Base-by-base conservation (phyloP, 2,329 filamentous ascomycete genomes). In the Zymoseptoria passerinii region DNA sequence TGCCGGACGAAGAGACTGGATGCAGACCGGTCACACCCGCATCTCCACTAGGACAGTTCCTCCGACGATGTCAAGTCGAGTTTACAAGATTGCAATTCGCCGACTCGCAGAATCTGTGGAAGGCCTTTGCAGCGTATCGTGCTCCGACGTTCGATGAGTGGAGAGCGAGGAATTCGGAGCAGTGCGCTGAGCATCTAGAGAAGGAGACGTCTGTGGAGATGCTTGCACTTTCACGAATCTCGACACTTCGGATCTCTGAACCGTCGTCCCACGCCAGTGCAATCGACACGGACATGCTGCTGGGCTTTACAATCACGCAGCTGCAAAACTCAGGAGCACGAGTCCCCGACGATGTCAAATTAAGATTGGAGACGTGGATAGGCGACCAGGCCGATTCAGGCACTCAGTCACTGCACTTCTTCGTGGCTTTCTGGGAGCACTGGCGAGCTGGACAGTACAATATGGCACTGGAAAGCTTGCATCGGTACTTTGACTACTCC, bases 401-500 rank as follows among this genome's bases (percentile, higher is more conserved):
- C 29, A 64, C 64, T 1, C 68, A 69, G 48, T 68, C 65, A 16
- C 57, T 70, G 40, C 69, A 70, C 57, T 67, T 71, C 59, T 71
- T 72, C 62, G 63, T 72, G 62, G 64, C 66, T 65, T 97, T 95
- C 69, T 84, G 96, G 13, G 92, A 99, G 72, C 84, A 91, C 0
- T 97, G 92, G 92, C 84, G 88, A 71, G 86, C 90, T 3, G 92
- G 92, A 4, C 91, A 97, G 73, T 95, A 92, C 68, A 85, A 89
- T 10, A 90, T 89, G 0, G 88, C 94, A 0, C 94, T 96, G 70
- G 92, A 99, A 68, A 87, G 87, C 65, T 80, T 99, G 19, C 92
- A 97, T 72, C 86, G 90, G 54, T 99, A 96, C 73, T 99, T 96
- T 68, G 94, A 99, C 72, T 96, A 96, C 73, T 94, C 92, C 1